A percentile compares a stretch with the other conserved stretches of the same genome.
phyloP scores from a whole-genome alignment of 345 rosid genomes.

The Schrenkiella parvula region DNA sequence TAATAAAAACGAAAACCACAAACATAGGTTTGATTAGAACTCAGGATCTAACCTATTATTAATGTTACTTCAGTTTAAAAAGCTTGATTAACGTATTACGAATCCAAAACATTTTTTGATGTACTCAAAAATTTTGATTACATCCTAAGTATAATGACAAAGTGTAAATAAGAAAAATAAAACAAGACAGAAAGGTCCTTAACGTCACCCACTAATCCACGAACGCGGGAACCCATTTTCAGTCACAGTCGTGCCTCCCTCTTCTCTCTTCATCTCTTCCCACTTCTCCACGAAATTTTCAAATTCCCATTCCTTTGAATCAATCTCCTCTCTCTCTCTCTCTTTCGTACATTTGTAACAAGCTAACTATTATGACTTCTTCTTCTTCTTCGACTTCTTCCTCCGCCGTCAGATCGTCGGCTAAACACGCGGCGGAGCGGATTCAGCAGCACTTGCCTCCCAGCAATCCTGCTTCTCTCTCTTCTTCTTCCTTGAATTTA shows the following conservation, averaged over 20 bases:
- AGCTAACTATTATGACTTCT: conserved; percentile 20
- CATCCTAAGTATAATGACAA: too few relatives aligned
- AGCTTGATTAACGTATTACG: background rate
- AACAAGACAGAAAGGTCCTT: background rate
- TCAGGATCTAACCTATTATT: too few relatives aligned
- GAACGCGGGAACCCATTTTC: conserved; percentile 45
- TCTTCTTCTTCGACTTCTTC: conserved; percentile 30
- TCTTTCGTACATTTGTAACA: background rate
- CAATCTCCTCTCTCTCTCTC: background rate
- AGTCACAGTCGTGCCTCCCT: conserved; percentile 27
- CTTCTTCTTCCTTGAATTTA: conserved; percentile 35
- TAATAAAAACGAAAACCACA: too few relatives aligned
- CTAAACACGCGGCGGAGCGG: conserved; percentile 38
- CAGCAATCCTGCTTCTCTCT: conserved; percentile 20
- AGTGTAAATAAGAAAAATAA: background rate
- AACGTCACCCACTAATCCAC: conserved; percentile 26
- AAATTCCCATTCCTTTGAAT: background rate
- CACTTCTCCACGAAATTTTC: conserved; percentile 22
- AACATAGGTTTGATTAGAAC: too few relatives aligned
- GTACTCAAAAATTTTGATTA: background rate
- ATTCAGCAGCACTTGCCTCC: conserved; percentile 38
- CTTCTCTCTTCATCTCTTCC: conserved; percentile 18
- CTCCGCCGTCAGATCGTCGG: conserved; percentile 36
- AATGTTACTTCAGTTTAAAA: too few relatives aligned
- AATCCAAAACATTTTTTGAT: background rate